Conservation (phyloP, 129 eudicot species). For the Tanacetum coccineum region DNA sequence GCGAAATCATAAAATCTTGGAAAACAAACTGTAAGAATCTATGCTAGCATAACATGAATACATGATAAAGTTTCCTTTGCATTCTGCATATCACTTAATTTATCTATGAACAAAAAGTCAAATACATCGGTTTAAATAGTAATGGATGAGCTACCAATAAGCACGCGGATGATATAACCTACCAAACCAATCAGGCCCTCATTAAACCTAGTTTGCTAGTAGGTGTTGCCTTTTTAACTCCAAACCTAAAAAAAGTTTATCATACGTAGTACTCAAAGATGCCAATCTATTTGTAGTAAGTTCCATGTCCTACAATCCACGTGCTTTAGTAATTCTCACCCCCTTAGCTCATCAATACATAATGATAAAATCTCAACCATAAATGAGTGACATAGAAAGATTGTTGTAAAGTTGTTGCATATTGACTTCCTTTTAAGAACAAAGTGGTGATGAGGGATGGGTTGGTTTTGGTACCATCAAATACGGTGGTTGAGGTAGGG, state of each 20-base stretch:
- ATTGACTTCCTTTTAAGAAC: slow-evolving; percentile 19
- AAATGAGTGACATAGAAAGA: slow-evolving; percentile 22
- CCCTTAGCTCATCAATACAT: slow-evolving; percentile 10
- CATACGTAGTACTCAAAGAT: slow-evolving; percentile 31
- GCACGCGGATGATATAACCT: slow-evolving; percentile 16
- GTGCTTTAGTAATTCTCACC: slow-evolving; percentile 20
- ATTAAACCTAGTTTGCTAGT: not conserved
- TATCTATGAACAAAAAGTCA: no score
- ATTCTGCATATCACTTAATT: no score
- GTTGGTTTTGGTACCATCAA: slow-evolving; percentile 13
- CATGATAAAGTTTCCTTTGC: no score
- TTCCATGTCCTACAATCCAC: slow-evolving; percentile 28
- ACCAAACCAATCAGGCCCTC: slow-evolving; percentile 15
- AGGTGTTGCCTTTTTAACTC: slow-evolving; percentile 6
- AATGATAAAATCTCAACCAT: slow-evolving; percentile 23
- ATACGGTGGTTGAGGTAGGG: slow-evolving; percentile 25
- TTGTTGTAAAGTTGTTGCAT: slow-evolving; percentile 24
- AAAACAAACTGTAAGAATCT: no score
- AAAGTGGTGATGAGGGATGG: slow-evolving; percentile 11
- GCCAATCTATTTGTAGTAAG: slow-evolving; percentile 29
- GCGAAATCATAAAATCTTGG: no score
- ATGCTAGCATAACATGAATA: no score
- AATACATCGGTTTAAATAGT: no score
- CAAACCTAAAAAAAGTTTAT: slow-evolving; percentile 11
- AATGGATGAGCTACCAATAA: slow-evolving; percentile 6